Conservation (phyloP, 345 rosid genomes). For the Mercurialis annua region DNA sequence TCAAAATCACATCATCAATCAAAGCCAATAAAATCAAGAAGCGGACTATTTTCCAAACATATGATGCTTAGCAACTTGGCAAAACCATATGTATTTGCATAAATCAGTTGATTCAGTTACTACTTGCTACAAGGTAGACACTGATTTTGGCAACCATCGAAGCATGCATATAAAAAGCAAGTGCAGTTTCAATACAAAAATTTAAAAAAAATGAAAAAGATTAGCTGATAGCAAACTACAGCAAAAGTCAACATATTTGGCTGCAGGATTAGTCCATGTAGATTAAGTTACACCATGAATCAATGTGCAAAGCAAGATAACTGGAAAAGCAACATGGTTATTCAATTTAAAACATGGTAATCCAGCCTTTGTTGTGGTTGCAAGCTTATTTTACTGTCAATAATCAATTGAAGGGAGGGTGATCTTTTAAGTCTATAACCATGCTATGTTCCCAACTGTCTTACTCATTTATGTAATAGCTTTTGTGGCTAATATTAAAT, state of each 20-base stretch:
- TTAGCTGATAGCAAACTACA: background rate
- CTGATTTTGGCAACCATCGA: background rate
- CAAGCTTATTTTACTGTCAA: background rate
- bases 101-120: slow-evolving; percentile 3
- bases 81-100: background rate
- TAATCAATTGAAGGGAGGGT: background rate
- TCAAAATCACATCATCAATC: slow-evolving; percentile 19
- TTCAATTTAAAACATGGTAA: background rate
- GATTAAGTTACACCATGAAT: background rate
- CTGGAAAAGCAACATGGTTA: background rate
- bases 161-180: background rate
- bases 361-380: background rate
- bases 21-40: slow-evolving; percentile 18
- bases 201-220: background rate
- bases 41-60: background rate
- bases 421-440: background rate
- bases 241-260: background rate
- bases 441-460: background rate
- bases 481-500: background rate
- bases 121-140: background rate
- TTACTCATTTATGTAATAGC: background rate
- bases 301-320: background rate
- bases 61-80: background rate
- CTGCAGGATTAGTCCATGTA: background rate
- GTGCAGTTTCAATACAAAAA: background rate